These are phyloP conservation scores for Candida cerambycidarum DNA, from an alignment of 805 yeast species.

Conservation along the genomic window DNA sequence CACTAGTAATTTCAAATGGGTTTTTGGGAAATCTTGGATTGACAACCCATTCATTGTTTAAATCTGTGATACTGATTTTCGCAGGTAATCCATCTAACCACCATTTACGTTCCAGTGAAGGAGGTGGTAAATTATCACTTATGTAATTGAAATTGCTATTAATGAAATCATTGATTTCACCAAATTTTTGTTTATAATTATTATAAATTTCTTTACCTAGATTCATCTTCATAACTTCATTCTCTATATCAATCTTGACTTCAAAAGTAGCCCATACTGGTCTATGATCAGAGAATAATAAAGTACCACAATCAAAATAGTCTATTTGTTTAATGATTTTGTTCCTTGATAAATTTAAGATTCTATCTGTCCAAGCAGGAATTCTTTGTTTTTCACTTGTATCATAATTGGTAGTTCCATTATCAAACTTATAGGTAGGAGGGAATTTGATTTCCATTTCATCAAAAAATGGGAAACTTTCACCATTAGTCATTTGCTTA, in stretches of 20 bases:
- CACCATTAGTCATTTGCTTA: slow-evolving; percentile 68
- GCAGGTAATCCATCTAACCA: slow-evolving; percentile 81
- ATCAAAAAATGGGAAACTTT: slow-evolving; percentile 76
- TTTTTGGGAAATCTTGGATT: slow-evolving; percentile 72
- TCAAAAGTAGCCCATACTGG: slow-evolving; percentile 79
- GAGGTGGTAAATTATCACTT: slow-evolving; percentile 60
- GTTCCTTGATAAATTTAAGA: slow-evolving; percentile 59
- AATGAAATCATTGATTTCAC: slow-evolving; percentile 40
- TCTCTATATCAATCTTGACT: slow-evolving; percentile 63
- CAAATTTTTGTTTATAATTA: slow-evolving; percentile 48
- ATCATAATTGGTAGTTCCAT: slow-evolving; percentile 79
- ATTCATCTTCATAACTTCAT: slow-evolving; percentile 56
- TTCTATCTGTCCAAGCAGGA: slow-evolving; percentile 98
- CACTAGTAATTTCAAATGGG: slow-evolving; percentile 61
- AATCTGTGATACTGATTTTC: slow-evolving; percentile 55
- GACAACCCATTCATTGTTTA: slow-evolving; percentile 44
- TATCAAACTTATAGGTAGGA: slow-evolving; percentile 94
- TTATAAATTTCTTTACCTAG: slow-evolving; percentile 61
- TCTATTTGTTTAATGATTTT: slow-evolving; percentile 54
- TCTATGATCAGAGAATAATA: slow-evolving; percentile 81
- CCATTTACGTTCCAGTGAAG: slow-evolving; percentile 82
- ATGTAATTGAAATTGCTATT: slow-evolving; percentile 25
- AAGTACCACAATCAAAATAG: slow-evolving; percentile 58
- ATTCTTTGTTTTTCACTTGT: slow-evolving; percentile 87
- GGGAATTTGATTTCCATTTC: slow-evolving; percentile 79